Percentiles rank a stretch among this genome's conserved stretches.
phyloP scores from a whole-genome alignment of 1,284 basidiomycete genomes.

The Cystobasidiaceae sp. region DNA sequence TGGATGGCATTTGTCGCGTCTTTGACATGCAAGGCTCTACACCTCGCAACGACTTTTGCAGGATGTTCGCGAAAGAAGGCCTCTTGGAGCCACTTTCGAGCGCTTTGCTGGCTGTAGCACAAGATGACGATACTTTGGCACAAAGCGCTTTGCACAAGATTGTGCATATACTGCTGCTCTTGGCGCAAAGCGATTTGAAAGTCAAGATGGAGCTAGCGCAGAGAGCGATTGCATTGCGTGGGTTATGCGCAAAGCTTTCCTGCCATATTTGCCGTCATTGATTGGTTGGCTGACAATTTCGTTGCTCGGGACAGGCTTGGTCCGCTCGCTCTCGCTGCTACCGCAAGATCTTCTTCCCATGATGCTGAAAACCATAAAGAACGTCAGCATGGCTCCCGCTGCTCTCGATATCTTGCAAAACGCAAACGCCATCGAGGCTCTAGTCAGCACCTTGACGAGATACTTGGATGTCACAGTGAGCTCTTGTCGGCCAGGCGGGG shows the following conservation, averaged over 20 bases:
- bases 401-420: conserved; percentile 91
- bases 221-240: conserved; percentile 79
- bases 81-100: conserved; percentile 86
- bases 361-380: conserved; percentile 91
- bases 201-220: conserved; percentile 86
- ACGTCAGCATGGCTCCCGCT: conserved; percentile 84
- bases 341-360: conserved; percentile 74
- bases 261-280: not conserved
- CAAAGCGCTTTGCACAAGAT: conserved; percentile 72
- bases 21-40: conserved; percentile 89
- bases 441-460: conserved; percentile 76
- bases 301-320: conserved; percentile 66
- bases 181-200: conserved; percentile 87
- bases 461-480: conserved; percentile 73
- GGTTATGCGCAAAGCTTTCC: conserved; percentile 46
- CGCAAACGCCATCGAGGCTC: conserved; percentile 85
- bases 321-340: conserved; percentile 74
- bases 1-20: conserved; percentile 89
- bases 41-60: conserved; percentile 94
- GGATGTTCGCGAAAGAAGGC: conserved; percentile 95
- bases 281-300: conserved; percentile 8
- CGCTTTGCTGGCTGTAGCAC: conserved; percentile 80
- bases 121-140: conserved; percentile 58
- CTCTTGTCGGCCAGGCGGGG: conserved; percentile 48
- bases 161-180: conserved; percentile 82